Evolutionary conservation across 2,329 filamentous ascomycete species (phyloP).

Genomic region (Cytospora leucostoma): DNA sequence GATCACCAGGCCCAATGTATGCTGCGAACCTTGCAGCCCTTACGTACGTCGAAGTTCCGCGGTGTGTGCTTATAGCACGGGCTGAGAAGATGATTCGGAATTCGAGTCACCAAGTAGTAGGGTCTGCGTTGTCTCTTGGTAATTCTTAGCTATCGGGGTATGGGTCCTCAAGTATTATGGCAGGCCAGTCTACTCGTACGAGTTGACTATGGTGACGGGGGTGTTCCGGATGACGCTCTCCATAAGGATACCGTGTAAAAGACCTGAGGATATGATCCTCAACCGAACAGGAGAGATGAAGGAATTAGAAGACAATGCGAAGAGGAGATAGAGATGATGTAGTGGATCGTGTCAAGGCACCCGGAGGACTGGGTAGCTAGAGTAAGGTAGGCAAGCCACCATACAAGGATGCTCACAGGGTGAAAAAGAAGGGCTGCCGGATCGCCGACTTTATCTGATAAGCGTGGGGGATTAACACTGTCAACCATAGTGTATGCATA

Average conservation of each 20-base stretch:
- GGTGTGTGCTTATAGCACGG: not conserved
- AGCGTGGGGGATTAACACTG: slow-evolving; percentile 10
- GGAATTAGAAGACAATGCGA: not conserved
- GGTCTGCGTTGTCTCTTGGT: not conserved
- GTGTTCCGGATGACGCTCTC: not conserved
- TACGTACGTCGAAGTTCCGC: not conserved
- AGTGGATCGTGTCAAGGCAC: slow-evolving; percentile 11
- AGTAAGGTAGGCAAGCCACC: slow-evolving; percentile 8
- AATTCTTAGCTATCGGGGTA: not conserved
- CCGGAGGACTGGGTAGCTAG: slow-evolving; percentile 4
- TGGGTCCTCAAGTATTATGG: not conserved
- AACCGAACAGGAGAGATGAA: not conserved
- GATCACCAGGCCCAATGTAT: not conserved
- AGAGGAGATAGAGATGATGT: not conserved
- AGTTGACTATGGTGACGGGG: not conserved
- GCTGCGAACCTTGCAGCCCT: not conserved
- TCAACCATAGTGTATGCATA: no score
- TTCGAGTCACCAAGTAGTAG: not conserved
- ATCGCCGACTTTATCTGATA: slow-evolving; percentile 20
- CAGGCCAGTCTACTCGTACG: not conserved
- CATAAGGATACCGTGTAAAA: not conserved
- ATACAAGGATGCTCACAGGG: not conserved
- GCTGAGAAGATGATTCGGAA: not conserved
- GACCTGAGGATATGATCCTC: not conserved
- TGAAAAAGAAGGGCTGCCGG: not conserved